Percentiles rank a stretch among this genome's conserved stretches.
Conservation (phyloP, 2,329 filamentous ascomycete genomes). For the Colletotrichum noveboracense region DNA sequence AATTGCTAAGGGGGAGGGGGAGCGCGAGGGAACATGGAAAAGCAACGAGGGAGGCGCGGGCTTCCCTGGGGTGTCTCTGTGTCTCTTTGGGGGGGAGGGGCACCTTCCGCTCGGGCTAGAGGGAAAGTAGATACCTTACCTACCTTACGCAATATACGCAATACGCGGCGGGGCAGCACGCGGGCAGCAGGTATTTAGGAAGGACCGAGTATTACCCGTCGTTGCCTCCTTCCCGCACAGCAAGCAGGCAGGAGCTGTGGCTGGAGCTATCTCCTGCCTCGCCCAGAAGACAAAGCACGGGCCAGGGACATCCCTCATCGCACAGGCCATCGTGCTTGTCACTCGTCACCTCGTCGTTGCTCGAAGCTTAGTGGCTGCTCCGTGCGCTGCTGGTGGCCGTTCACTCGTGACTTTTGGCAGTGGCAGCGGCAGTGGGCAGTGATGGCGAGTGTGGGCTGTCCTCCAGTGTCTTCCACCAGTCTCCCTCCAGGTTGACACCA, state of each 20-base stretch:
- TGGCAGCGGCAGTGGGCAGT: neutral
- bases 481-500: neutral
- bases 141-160: neutral
- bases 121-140: neutral
- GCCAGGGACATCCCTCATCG: neutral
- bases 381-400: neutral
- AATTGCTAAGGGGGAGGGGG: constrained; percentile 16
- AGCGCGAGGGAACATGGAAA: constrained; percentile 18
- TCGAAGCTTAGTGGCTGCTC: constrained; percentile 9
- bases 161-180: neutral
- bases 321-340: constrained; percentile 5
- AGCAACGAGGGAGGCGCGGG: constrained; percentile 21
- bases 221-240: neutral
- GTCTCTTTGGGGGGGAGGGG: neutral
- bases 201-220: neutral
- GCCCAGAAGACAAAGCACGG: neutral
- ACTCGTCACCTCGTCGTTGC: constrained; percentile 17
- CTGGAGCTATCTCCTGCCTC: neutral
- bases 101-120: neutral
- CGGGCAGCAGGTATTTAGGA: neutral
- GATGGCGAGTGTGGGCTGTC: neutral
- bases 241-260: neutral
- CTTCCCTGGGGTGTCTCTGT: neutral
- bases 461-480: neutral
- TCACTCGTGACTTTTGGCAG: neutral